Evolutionary conservation across 1,284 basidiomycete species (phyloP), one percentile per base, ranked within the genome.

Genomic region (Wolfiporia cocos): DNA sequence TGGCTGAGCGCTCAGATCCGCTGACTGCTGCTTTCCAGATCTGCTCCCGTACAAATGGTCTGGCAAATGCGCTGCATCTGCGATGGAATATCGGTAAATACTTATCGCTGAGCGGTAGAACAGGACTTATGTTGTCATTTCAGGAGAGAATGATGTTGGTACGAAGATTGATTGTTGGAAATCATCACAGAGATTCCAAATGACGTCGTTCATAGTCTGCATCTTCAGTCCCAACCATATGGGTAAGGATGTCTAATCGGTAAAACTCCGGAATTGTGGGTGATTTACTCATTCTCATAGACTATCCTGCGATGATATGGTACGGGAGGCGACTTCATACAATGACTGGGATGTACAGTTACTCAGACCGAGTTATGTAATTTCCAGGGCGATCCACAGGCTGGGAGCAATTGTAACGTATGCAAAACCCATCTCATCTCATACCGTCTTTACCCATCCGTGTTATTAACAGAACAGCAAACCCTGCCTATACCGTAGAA

Each of bases 221-320:
- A 58, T 85, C 35, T 81, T 77, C 56, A 79, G 78, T 47, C 77
- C 79, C 2, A 86, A 86, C 46, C 70, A 84, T 54, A 61, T 81
- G 32, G 79, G 83, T 53, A 26, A 33, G 53, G 41, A 5, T 3
- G 18, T 20, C 10, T 3, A n/a, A n/a, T n/a, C n/a, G n/a, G n/a
- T n/a, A n/a, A n/a, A 10, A 19, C 23, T 28, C n/a, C 22, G 19
- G 5, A 18, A 22, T 31, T 33, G 7, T 20, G 23, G 12, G 14
- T 15, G 18, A 30, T 30, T 12, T 28, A 15, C 21, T 21, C n/a
- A n/a, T n/a, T n/a, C n/a, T n/a, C n/a, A n/a, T 38, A 85, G 86
- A 89, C 57, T 92, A 88, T 48, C 76, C 79, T 0, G 67, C 79
- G 9, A 68, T 69, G 2, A 65, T 90, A 12, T 92, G 89, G 58